Conservation (phyloP, 179 eudicot genomes). For the Sideroxylon spinosum region DNA sequence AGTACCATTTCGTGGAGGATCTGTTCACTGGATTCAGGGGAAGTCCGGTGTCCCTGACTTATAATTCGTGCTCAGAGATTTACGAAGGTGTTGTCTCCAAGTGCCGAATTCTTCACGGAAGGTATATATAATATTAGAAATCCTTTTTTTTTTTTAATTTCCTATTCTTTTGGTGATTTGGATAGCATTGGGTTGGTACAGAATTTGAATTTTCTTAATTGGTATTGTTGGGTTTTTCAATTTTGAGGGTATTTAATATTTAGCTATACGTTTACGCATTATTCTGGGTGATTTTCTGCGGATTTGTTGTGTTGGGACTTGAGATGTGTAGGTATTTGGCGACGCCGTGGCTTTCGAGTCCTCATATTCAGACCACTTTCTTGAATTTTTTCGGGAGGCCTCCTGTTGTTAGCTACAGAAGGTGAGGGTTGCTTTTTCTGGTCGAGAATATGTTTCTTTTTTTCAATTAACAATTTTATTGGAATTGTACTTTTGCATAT, state of each 20-base stretch:
- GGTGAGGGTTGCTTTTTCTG: slow-evolving; percentile 36
- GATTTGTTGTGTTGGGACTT: not conserved
- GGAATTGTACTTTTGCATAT: not conserved
- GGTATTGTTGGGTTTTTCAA: not conserved
- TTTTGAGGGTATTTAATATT: not conserved
- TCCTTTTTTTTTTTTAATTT: not conserved
- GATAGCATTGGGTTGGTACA: not conserved
- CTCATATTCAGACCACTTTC: slow-evolving; percentile 78
- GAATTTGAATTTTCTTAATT: not conserved
- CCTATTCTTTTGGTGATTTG: not conserved
- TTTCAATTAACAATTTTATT: not conserved
- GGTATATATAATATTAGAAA: slow-evolving; percentile 31
- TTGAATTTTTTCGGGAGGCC: slow-evolving; percentile 75
- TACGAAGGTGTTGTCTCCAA: slow-evolving; percentile 70
- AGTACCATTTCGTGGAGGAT: slow-evolving; percentile 62
- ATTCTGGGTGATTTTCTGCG: not conserved
- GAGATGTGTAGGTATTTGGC: slow-evolving; percentile 55
- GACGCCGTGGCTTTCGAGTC: slow-evolving; percentile 95
- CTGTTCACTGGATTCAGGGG: slow-evolving; percentile 66
- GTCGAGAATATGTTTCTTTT: not conserved
- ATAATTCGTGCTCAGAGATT: slow-evolving; percentile 49
- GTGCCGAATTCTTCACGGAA: slow-evolving; percentile 68
- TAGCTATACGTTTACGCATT: too few species aligned
- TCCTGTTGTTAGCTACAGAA: slow-evolving; percentile 55
- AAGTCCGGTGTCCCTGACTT: slow-evolving; percentile 42